These are phyloP conservation scores for Neurospora sp. DNA, from an alignment of 495 filamentous ascomycete species.

Conservation along the genomic window DNA sequence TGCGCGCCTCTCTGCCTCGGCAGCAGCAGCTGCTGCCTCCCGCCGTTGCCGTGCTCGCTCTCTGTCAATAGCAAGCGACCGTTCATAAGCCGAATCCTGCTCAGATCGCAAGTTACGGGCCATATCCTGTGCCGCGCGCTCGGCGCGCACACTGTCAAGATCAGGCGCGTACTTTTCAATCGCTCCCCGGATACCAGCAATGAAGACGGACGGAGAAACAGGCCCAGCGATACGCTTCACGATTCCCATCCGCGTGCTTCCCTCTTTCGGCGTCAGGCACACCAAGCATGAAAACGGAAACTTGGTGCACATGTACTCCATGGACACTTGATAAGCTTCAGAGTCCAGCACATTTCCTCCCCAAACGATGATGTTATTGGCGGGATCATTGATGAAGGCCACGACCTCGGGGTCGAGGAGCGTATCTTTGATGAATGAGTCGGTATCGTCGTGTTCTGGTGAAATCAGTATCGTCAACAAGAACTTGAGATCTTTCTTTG, in stretches of 20 bases:
- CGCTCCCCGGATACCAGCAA: slow-evolving; percentile 59
- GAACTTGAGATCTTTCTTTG: slow-evolving; percentile 86
- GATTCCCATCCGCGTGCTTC: slow-evolving; percentile 77
- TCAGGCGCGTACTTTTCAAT: slow-evolving; percentile 60
- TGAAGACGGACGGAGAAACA: slow-evolving; percentile 52
- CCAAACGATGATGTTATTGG: slow-evolving; percentile 78
- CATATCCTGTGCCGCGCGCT: slow-evolving; percentile 66
- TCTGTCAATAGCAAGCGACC: slow-evolving; percentile 76
- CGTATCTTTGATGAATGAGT: slow-evolving; percentile 71
- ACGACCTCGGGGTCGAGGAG: slow-evolving; percentile 66
- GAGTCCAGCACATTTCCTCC: slow-evolving; percentile 83
- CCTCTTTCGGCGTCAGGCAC: slow-evolving; percentile 70
- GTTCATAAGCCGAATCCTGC: slow-evolving; percentile 88
- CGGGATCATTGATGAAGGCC: slow-evolving; percentile 57
- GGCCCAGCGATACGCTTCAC: slow-evolving; percentile 65
- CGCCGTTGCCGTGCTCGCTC: slow-evolving; percentile 64
- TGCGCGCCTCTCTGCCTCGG: slow-evolving; percentile 44
- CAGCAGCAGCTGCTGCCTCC: slow-evolving; percentile 63
- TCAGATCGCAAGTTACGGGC: slow-evolving; percentile 66
- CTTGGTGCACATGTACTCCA: slow-evolving; percentile 73
- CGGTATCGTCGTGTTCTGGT: slow-evolving; percentile 88
- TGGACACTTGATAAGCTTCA: slow-evolving; percentile 85
- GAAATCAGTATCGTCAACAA: slow-evolving; percentile 75
- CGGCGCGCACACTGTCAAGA: slow-evolving; percentile 55
- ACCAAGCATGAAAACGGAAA: slow-evolving; percentile 83